Conservation (phyloP, 331 rosid species). For the Malus hybrid region DNA sequence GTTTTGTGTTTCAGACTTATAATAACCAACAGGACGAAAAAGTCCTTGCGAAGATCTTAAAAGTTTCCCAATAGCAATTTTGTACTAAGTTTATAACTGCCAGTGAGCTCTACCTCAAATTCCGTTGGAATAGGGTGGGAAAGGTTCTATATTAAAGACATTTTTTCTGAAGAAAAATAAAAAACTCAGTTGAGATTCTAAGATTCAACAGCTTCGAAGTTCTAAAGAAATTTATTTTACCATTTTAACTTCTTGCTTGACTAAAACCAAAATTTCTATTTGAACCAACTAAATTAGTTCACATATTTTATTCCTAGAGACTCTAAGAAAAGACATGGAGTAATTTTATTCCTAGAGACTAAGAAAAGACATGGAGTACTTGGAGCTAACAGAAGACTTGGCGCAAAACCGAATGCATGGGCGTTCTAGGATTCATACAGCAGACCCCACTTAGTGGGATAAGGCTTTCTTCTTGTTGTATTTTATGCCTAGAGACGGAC, state of each 20-base stretch:
- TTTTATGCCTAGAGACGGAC: too few species aligned
- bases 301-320: background rate
- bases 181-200: background rate
- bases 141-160: background rate
- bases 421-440: too few species aligned
- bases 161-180: background rate
- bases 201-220: background rate
- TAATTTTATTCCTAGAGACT: too few species aligned
- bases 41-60: background rate
- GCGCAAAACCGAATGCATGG: too few species aligned
- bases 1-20: background rate
- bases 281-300: background rate
- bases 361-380: too few species aligned
- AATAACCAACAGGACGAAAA: background rate
- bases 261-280: background rate
- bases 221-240: background rate
- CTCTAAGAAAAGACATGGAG: too few species aligned
- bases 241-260: background rate
- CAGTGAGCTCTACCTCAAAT: background rate
- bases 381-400: too few species aligned
- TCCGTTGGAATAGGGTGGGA: background rate
- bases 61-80: background rate
- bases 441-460: too few species aligned
- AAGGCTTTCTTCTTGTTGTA: too few species aligned
- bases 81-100: background rate